Evolutionary conservation across 805 yeast species (phyloP).

Genomic region (Wickerhamiella kurtzmanii): DNA sequence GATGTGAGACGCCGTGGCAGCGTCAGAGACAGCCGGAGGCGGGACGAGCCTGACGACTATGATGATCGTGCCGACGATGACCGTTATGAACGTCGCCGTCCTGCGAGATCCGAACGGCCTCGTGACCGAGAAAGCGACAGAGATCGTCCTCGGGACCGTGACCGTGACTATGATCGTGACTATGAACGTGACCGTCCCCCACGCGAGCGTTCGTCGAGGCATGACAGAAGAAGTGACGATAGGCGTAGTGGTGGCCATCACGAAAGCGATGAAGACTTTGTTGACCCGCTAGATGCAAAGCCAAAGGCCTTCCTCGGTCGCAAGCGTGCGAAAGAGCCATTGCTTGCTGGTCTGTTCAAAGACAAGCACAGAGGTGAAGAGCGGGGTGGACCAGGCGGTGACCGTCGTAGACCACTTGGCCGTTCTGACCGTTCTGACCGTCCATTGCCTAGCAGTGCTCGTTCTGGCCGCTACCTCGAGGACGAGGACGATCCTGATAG

Average conservation of each 20-base stretch:
- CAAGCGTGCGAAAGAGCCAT: slow-evolving; percentile 10
- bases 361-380: slow-evolving; percentile 2
- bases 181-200: background rate
- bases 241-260: background rate
- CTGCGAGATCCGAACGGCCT: background rate
- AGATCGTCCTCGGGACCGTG: too few relatives aligned
- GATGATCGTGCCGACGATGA: background rate
- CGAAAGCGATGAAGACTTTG: background rate
- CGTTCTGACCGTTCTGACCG: background rate
- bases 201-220: too few relatives aligned
- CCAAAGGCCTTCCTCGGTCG: slow-evolving; percentile 11
- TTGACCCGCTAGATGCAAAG: slow-evolving; percentile 5
- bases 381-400: too few relatives aligned
- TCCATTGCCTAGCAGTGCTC: too few relatives aligned
- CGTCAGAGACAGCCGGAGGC: background rate
- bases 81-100: background rate
- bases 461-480: background rate
- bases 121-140: too few relatives aligned
- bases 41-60: too few relatives aligned
- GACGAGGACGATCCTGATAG: background rate
- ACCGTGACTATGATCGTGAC: too few relatives aligned
- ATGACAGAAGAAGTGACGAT: background rate
- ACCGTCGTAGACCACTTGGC: too few relatives aligned
- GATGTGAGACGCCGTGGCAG: background rate
- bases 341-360: slow-evolving; percentile 10